Evolutionary conservation across 177 flowering plant genomes (phyloP).

Genomic region (Telopea speciosissima): DNA sequence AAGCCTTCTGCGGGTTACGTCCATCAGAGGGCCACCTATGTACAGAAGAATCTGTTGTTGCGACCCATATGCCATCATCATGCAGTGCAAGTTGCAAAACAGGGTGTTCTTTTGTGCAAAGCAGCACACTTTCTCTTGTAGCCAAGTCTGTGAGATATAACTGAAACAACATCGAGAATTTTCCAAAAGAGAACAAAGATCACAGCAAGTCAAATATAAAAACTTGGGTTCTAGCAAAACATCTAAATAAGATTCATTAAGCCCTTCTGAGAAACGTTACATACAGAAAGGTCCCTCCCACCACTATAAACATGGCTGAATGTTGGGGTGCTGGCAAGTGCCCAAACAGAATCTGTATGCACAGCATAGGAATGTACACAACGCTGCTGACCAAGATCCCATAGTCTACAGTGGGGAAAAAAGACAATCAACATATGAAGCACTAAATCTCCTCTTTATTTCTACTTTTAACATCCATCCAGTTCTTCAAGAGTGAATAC

Average conservation of each 20-base stretch:
- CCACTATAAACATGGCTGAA: slow-evolving; percentile 98
- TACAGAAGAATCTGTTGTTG: slow-evolving; percentile 89
- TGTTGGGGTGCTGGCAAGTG: slow-evolving; percentile 90
- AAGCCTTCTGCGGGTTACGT: slow-evolving; percentile 70
- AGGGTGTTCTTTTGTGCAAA: slow-evolving; percentile 85
- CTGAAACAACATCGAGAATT: slow-evolving; percentile 35
- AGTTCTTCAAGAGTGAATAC: background rate
- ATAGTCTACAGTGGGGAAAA: slow-evolving; percentile 40
- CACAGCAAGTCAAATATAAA: slow-evolving; percentile 4
- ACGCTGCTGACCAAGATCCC: slow-evolving; percentile 99
- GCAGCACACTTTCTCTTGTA: slow-evolving; percentile 88
- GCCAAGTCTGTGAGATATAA: slow-evolving; percentile 91
- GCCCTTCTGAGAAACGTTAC: slow-evolving; percentile 19
- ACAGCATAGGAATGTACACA: slow-evolving; percentile 97
- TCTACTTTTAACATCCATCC: background rate
- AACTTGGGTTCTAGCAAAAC: slow-evolving; percentile 2
- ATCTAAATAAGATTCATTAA: background rate
- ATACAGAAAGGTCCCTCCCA: slow-evolving; percentile 88
- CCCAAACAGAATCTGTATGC: slow-evolving; percentile 99
- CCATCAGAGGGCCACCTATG: slow-evolving; percentile 90
- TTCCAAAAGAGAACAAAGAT: background rate
- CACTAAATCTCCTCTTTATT: too few species aligned
- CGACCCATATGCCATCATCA: slow-evolving; percentile 89
- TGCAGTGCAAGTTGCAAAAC: slow-evolving; percentile 74
- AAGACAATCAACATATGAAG: background rate